Conservation (phyloP, 2,329 filamentous ascomycete species). For the Ceratocystis diversiconidia region DNA sequence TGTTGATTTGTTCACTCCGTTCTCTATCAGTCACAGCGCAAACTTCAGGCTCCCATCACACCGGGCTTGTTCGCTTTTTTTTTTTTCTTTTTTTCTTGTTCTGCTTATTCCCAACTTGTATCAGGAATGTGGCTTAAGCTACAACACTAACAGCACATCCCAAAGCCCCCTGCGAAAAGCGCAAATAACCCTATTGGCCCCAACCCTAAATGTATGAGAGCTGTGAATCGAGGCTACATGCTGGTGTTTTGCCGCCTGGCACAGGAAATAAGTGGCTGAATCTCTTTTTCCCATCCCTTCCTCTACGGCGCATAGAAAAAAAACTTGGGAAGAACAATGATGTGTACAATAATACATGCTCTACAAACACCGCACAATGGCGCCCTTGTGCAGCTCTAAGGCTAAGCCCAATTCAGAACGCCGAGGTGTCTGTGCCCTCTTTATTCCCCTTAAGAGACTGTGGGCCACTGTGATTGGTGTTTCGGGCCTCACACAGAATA, state of each 20-base stretch:
- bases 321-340: not conserved
- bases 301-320: not conserved
- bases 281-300: too few species aligned
- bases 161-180: not conserved
- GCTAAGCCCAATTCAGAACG: not conserved
- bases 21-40: too few species aligned
- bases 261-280: too few species aligned
- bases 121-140: not conserved
- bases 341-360: not conserved
- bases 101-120: not conserved
- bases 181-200: too few species aligned
- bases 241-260: too few species aligned
- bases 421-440: not conserved
- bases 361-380: slow-evolving; percentile 5
- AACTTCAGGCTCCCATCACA: too few species aligned
- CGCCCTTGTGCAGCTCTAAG: not conserved
- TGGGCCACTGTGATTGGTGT: not conserved
- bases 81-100: not conserved
- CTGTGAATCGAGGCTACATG: too few species aligned
- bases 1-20: too few species aligned
- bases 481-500: not conserved
- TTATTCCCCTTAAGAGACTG: not conserved
- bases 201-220: too few species aligned
- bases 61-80: not conserved
- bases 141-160: not conserved